These are phyloP conservation scores for Aspergillus affinis DNA, from an alignment of 495 filamentous ascomycete genomes.

Conservation along the genomic window DNA sequence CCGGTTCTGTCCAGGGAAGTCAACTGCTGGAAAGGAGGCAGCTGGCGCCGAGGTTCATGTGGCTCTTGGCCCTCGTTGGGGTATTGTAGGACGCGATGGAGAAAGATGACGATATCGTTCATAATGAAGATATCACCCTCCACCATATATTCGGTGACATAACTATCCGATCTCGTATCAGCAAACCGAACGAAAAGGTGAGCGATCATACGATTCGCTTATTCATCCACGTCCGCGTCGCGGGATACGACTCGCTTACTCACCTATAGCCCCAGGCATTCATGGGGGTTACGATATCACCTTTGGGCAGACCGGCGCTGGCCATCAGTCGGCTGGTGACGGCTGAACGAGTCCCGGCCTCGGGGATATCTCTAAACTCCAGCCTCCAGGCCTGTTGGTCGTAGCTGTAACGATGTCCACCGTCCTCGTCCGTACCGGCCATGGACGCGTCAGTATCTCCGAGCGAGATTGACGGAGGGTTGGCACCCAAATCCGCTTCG, in stretches of 20 bases:
- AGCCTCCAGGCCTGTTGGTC: constrained; percentile 47
- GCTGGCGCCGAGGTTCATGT: constrained; percentile 29
- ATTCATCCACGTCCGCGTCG: not conserved
- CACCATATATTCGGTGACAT: constrained; percentile 48
- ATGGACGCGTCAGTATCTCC: constrained; percentile 33
- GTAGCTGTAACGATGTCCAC: constrained; percentile 32
- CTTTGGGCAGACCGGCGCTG: constrained; percentile 42
- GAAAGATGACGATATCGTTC: constrained; percentile 47
- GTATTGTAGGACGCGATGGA: constrained; percentile 49
- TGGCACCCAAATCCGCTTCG: constrained; percentile 34
- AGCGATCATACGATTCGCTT: constrained; percentile 15
- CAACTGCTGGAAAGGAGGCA: constrained; percentile 38
- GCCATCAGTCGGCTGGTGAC: constrained; percentile 50
- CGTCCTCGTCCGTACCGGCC: constrained; percentile 28
- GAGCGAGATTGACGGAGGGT: constrained; percentile 8
- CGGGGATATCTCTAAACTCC: constrained; percentile 55
- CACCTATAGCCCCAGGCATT: constrained; percentile 53
- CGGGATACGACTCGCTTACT: constrained; percentile 13
- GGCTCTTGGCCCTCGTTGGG: constrained; percentile 25
- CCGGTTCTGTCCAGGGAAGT: constrained; percentile 45
- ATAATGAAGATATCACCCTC: constrained; percentile 50
- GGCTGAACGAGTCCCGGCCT: constrained; percentile 46
- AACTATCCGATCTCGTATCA: constrained; percentile 32
- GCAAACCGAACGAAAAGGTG: constrained; percentile 3
- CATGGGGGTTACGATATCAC: constrained; percentile 48